Conservation (phyloP, 495 filamentous ascomycete genomes). For the Neurospora sp. region DNA sequence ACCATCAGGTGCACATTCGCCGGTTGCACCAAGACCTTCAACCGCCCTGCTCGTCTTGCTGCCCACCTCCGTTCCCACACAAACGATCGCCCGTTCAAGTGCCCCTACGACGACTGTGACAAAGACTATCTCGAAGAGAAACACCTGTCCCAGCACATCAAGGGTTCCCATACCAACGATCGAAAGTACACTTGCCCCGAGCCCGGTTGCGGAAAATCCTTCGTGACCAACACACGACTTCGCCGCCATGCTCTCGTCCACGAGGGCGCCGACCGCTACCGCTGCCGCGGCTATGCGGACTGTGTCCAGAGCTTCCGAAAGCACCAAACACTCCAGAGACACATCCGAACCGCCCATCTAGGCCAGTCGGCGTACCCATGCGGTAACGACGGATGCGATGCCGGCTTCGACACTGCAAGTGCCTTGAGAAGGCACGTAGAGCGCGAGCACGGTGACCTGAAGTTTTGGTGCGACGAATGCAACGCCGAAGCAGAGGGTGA, state of each 20-base stretch:
- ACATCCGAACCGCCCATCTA: slow-evolving; percentile 65
- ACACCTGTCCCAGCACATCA: slow-evolving; percentile 74
- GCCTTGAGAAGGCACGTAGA: slow-evolving; percentile 62
- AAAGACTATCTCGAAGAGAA: slow-evolving; percentile 75
- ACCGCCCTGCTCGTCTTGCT: slow-evolving; percentile 69
- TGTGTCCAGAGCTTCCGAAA: slow-evolving; percentile 81
- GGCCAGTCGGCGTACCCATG: slow-evolving; percentile 59
- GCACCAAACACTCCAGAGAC: slow-evolving; percentile 72
- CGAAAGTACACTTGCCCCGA: slow-evolving; percentile 60
- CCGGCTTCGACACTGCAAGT: slow-evolving; percentile 59
- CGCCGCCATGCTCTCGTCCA: slow-evolving; percentile 57
- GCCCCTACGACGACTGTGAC: slow-evolving; percentile 55
- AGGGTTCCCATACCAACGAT: slow-evolving; percentile 64
- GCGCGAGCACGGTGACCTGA: slow-evolving; percentile 53
- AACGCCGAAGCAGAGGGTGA: slow-evolving; percentile 13
- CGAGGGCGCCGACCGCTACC: slow-evolving; percentile 55
- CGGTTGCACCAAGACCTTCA: slow-evolving; percentile 73
- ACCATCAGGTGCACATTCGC: slow-evolving; percentile 58
- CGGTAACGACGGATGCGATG: slow-evolving; percentile 51
- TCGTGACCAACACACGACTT: slow-evolving; percentile 65
- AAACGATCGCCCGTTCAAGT: slow-evolving; percentile 64
- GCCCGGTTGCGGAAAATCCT: slow-evolving; percentile 66
- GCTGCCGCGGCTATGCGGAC: slow-evolving; percentile 61
- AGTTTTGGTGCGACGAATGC: slow-evolving; percentile 67
- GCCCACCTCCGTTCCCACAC: slow-evolving; percentile 71